phyloP scores from a whole-genome alignment of 306 rosid species.

The Cucurbita moschata region DNA sequence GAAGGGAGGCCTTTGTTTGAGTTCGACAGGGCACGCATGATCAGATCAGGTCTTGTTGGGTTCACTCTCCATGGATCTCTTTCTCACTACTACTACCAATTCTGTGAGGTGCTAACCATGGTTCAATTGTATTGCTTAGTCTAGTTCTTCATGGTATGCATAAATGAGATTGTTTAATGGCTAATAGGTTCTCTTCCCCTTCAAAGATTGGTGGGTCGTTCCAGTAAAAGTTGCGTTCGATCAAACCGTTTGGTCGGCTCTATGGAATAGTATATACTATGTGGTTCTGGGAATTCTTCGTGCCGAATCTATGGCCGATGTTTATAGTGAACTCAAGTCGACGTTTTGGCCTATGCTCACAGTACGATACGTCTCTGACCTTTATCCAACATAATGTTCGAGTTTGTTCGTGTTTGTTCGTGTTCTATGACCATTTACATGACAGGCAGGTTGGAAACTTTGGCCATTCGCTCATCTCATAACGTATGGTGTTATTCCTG shows the following conservation, averaged over 20 bases:
- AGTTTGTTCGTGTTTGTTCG: neutral
- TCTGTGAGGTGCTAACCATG: constrained; percentile 63
- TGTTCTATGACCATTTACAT: neutral
- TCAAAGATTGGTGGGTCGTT: constrained; percentile 88
- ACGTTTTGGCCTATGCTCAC: constrained; percentile 82
- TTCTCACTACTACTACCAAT: constrained; percentile 92
- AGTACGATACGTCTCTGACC: constrained; percentile 32
- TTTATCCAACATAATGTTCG: neutral
- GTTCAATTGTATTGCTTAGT: constrained; percentile 15
- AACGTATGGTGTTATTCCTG: constrained; percentile 82
- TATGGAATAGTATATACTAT: constrained; percentile 93
- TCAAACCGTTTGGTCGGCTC: constrained; percentile 80
- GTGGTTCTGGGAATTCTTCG: constrained; percentile 72
- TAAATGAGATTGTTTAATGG: constrained; percentile 15
- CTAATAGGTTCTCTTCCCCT: constrained; percentile 65
- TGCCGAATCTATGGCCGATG: constrained; percentile 34
- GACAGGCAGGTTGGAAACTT: constrained; percentile 94
- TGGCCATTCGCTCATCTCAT: constrained; percentile 98
- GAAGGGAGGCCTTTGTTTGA: constrained; percentile 86
- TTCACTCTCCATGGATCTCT: constrained; percentile 92
- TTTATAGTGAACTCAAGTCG: constrained; percentile 49
- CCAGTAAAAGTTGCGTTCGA: constrained; percentile 89
- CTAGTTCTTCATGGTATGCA: constrained; percentile 12
- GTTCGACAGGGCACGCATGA: constrained; percentile 53
- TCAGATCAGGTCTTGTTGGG: constrained; percentile 92